Percentiles rank a stretch among this genome's conserved stretches.
These are phyloP conservation scores for Rhytidhysteron rufulum DNA, from an alignment of 2,329 filamentous ascomycete genomes.

Conservation along the genomic window DNA sequence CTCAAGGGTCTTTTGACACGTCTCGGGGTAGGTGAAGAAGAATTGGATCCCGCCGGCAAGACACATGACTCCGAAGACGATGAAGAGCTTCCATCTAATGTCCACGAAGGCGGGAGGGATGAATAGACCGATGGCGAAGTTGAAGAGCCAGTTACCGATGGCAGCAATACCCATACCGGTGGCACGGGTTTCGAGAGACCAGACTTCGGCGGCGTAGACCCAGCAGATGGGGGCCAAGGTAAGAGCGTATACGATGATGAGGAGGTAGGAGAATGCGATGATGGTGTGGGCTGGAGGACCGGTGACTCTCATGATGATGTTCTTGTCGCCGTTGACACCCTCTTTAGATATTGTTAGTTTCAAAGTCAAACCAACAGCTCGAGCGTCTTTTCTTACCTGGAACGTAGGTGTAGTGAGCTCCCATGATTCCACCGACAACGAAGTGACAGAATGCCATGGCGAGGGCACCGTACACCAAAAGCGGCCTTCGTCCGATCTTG, in stretches of 20 bases:
- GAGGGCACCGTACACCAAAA: slow-evolving; percentile 42
- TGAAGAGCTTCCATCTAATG: slow-evolving; percentile 54
- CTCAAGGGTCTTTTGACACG: slow-evolving; percentile 29
- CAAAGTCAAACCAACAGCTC: too few species aligned
- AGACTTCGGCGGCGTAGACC: slow-evolving; percentile 64
- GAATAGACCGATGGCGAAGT: slow-evolving; percentile 58
- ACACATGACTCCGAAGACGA: slow-evolving; percentile 48
- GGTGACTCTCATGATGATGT: slow-evolving; percentile 51
- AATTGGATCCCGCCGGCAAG: slow-evolving; percentile 44
- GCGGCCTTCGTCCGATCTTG: slow-evolving; percentile 36
- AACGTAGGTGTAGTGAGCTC: slow-evolving; percentile 38
- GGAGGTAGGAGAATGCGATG: slow-evolving; percentile 62
- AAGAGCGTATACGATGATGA: slow-evolving; percentile 62
- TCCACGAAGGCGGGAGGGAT: slow-evolving; percentile 57
- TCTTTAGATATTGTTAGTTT: slow-evolving; percentile 8
- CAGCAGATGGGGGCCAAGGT: slow-evolving; percentile 62
- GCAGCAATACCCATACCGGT: slow-evolving; percentile 57
- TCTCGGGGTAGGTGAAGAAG: slow-evolving; percentile 43
- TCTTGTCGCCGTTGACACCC: slow-evolving; percentile 46
- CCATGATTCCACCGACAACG: slow-evolving; percentile 40
- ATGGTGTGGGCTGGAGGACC: slow-evolving; percentile 57
- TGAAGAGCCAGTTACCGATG: slow-evolving; percentile 49
- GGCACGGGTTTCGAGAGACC: slow-evolving; percentile 58
- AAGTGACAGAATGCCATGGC: slow-evolving; percentile 46
- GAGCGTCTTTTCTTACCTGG: slow-evolving; percentile 25